Conservation (phyloP, 306 rosid species). For the Canavalia ensiformis region DNA sequence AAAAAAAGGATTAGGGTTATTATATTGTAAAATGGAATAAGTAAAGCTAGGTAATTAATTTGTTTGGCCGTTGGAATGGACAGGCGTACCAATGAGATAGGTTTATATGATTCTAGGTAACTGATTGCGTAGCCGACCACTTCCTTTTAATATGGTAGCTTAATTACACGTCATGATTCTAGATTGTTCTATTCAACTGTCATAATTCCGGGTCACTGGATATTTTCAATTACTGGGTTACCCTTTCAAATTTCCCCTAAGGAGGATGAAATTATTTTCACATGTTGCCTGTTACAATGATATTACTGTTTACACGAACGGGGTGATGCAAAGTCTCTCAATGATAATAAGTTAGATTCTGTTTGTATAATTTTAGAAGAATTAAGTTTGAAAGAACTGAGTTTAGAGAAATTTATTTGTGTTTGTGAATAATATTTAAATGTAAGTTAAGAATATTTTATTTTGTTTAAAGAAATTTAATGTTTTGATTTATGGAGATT, state of each 20-base stretch:
- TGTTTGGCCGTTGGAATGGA: conserved; percentile 44
- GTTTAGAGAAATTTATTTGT: no score
- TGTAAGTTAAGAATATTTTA: no score
- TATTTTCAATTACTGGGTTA: conserved; percentile 14
- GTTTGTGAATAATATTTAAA: no score
- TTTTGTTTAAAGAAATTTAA: no score
- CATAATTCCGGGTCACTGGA: neutral
- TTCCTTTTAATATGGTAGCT: neutral
- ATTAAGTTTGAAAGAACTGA: no score
- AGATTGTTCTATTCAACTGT: conserved; percentile 48
- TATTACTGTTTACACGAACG: no score
- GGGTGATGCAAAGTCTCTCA: no score
- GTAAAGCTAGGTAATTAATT: neutral
- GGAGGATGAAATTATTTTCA: no score
- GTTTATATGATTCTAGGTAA: neutral
- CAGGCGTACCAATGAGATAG: conserved; percentile 25
- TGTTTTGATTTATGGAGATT: no score
- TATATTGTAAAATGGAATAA: conserved; percentile 1
- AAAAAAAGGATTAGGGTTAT: neutral
- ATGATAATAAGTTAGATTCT: no score
- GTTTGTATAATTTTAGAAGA: no score
- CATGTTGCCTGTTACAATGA: no score
- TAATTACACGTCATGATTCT: conserved; percentile 42
- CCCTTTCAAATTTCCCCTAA: neutral
- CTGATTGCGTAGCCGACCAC: conserved; percentile 43